Evolutionary conservation across 306 rosid genomes (phyloP).

Genomic region (Carpinus fangiana): DNA sequence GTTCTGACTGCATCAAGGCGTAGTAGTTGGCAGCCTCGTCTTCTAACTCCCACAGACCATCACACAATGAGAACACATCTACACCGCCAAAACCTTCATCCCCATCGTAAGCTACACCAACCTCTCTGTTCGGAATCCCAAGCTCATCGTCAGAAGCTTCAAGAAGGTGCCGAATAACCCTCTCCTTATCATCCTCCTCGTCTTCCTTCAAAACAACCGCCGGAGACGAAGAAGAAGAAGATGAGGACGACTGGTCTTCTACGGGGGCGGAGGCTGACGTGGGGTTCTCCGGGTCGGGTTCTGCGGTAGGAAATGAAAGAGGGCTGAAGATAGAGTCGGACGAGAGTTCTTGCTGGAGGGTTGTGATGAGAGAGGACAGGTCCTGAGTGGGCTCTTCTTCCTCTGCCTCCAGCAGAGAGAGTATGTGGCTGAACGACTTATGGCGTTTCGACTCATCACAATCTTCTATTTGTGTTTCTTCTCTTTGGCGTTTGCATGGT

Average conservation of each 20-base stretch:
- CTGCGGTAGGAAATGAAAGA: neutral
- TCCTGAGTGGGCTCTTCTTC: constrained; percentile 68
- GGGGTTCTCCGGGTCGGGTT: constrained; percentile 18
- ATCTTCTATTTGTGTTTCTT: constrained; percentile 36
- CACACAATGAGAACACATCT: constrained; percentile 38
- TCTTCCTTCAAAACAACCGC: constrained; percentile 27
- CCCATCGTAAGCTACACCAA: constrained; percentile 9
- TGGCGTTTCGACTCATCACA: constrained; percentile 52
- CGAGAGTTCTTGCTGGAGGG: constrained; percentile 70
- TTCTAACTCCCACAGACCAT: constrained; percentile 79
- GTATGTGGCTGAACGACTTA: constrained; percentile 59
- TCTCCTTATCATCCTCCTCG: constrained; percentile 52
- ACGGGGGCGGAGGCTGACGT: neutral
- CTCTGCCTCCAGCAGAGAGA: constrained; percentile 71
- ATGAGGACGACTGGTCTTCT: constrained; percentile 19
- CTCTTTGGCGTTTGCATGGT: constrained; percentile 57
- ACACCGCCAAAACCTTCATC: constrained; percentile 28
- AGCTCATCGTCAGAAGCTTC: constrained; percentile 94
- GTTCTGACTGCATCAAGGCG: constrained; percentile 67
- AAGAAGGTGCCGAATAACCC: constrained; percentile 70
- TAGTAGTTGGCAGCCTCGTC: constrained; percentile 84
- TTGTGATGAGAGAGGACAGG: constrained; percentile 55
- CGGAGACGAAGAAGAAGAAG: constrained; percentile 14
- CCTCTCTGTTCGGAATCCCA: constrained; percentile 62
- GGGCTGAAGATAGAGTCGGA: constrained; percentile 8